Base-by-base conservation (phyloP, 2,329 filamentous ascomycete species). In the Aspergillus sp. region DNA sequence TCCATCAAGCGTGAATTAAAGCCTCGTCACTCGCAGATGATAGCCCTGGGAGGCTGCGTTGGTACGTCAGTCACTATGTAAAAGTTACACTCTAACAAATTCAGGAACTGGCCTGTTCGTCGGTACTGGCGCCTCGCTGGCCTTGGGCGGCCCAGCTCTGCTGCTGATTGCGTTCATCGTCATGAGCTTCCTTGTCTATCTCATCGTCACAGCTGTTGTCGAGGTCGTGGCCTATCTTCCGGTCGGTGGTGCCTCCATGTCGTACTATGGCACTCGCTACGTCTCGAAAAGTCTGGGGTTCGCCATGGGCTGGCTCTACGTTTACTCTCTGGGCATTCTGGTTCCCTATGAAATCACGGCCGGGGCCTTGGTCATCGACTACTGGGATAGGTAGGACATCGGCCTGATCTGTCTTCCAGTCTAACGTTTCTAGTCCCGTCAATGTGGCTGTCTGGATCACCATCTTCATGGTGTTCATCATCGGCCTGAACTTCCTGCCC, bases 301-400 rank as follows among this genome's bases (percentile, higher is more conserved):
- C 51, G 70, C 75, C 9, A 73, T 77, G 61, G 76, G 76, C 55
- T 87, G 87, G 0, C 81, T 82, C 12, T 88, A 89, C 66, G 22
- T 77, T 77, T 81, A 80, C 51, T 75, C 75, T 1, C 63, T 75
- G 48, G 75, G 77, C 0, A 80, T 82, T 20, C 68, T 79, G 40
- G 75, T 81, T 0, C 79, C 77, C 44, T 81, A 83, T 56, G 87
- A 89, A 71, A 86, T 89, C 59, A 84, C 83, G 0, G 87, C 86
- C 7, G 85, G 86, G 13, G 82, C 83, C 37, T 80, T 88, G 17
- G 78, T 89, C 22, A 86, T 89, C 58, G 74, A 83, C 59, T 88
- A 84, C 68, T 89, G 86, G 86, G 65, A 73, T 22, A 45, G 20
- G 42, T 27, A 15, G 5, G 34, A n/a, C 34, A 37, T n/a, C 34